Conservation (phyloP, 192 early-diverging fungal species). For the Bifiguratus adelaidae region DNA sequence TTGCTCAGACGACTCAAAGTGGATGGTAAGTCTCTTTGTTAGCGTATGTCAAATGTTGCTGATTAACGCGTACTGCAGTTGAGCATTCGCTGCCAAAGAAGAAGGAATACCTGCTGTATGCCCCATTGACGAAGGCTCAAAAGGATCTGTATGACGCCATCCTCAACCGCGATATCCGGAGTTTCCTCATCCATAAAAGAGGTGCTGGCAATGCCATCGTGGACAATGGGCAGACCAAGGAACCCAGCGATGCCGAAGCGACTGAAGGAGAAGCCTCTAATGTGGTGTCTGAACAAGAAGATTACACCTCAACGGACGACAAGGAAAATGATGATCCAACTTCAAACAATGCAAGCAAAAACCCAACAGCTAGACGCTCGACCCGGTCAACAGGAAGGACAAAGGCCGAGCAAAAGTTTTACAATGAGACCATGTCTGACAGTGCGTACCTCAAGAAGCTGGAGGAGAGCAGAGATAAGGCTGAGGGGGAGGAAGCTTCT, state of each 20-base stretch:
- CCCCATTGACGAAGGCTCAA: conserved; percentile 60
- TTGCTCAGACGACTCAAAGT: conserved; percentile 46
- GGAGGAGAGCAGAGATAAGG: too few relatives aligned
- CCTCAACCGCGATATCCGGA: conserved; percentile 42
- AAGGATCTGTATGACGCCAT: conserved; percentile 64
- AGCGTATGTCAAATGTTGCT: background rate
- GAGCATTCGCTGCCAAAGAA: conserved; percentile 85
- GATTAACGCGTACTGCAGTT: conserved; percentile 35
- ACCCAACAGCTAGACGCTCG: too few relatives aligned
- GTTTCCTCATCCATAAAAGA: conserved; percentile 45
- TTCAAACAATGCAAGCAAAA: too few relatives aligned
- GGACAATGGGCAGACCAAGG: background rate
- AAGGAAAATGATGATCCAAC: background rate
- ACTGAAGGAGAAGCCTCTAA: background rate
- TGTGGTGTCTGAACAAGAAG: background rate
- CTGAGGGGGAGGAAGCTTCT: too few relatives aligned
- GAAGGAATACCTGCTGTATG: conserved; percentile 77
- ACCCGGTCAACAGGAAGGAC: too few relatives aligned
- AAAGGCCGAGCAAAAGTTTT: too few relatives aligned
- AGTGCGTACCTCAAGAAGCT: too few relatives aligned
- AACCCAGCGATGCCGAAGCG: background rate
- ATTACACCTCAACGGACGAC: background rate
- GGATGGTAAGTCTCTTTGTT: conserved; percentile 42
- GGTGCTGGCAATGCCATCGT: conserved; percentile 5
- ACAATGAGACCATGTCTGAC: too few relatives aligned